A percentile compares a stretch with the other conserved stretches of the same genome.
Evolutionary conservation across 1,139 yeast species (phyloP).

Genomic region (Meyerozyma smithsonii): DNA sequence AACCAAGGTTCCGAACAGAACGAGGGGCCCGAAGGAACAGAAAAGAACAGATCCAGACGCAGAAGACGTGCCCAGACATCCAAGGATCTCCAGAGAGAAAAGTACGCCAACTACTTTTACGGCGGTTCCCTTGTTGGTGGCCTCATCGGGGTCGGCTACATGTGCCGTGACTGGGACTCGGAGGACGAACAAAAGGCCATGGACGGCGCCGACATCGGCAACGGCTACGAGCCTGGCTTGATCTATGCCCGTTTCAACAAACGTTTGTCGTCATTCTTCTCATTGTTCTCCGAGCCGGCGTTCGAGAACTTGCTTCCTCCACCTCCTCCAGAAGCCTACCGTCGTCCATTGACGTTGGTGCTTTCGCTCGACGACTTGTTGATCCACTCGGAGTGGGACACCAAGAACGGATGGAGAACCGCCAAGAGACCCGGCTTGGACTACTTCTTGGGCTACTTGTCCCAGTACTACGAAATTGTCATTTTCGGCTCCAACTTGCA

Average conservation of each 20-base stretch:
- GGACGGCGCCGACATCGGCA: slow-evolving; percentile 48
- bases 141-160: slow-evolving; percentile 63
- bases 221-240: slow-evolving; percentile 66
- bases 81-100: slow-evolving; percentile 52
- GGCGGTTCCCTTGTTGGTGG: slow-evolving; percentile 56
- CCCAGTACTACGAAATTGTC: slow-evolving; percentile 94
- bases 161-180: slow-evolving; percentile 85
- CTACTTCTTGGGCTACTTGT: slow-evolving; percentile 88
- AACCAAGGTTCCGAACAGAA: slow-evolving; percentile 5
- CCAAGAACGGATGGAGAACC: slow-evolving; percentile 95
- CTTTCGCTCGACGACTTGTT: slow-evolving; percentile 84
- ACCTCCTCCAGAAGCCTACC: slow-evolving; percentile 87
- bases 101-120: slow-evolving; percentile 66
- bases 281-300: slow-evolving; percentile 89
- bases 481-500: slow-evolving; percentile 81
- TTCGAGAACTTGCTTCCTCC: slow-evolving; percentile 82
- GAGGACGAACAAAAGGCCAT: slow-evolving; percentile 58
- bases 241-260: slow-evolving; percentile 65
- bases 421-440: slow-evolving; percentile 99
- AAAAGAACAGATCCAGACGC: slow-evolving; percentile 27
- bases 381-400: slow-evolving; percentile 89
- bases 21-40: slow-evolving; percentile 10
- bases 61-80: slow-evolving; percentile 61
- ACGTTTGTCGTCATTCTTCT: slow-evolving; percentile 71
- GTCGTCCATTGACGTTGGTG: slow-evolving; percentile 88